A percentile compares a stretch with the other conserved stretches of the same genome.
These are phyloP conservation scores for Aspergillus intermedius DNA, from an alignment of 2,329 filamentous ascomycete genomes.

Conservation along the genomic window DNA sequence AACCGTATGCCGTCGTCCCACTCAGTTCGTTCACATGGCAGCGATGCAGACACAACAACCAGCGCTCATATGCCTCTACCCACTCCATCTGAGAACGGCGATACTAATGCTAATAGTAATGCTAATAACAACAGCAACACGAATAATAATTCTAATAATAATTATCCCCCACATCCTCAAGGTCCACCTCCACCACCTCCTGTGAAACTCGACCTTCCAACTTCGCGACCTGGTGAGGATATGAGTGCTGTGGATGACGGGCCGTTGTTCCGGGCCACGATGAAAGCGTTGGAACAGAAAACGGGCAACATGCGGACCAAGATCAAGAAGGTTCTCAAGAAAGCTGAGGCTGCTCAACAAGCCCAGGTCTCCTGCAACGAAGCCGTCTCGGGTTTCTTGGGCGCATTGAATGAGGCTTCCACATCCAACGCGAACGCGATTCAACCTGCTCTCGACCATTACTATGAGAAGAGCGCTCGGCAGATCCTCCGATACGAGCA, in stretches of 20 bases:
- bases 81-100: constrained; percentile 26
- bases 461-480: constrained; percentile 92
- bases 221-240: constrained; percentile 78
- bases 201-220: constrained; percentile 81
- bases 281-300: constrained; percentile 94
- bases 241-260: constrained; percentile 82
- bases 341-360: constrained; percentile 78
- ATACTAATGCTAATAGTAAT: constrained; percentile 6
- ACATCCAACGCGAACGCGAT: constrained; percentile 91
- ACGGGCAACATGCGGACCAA: constrained; percentile 87
- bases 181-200: constrained; percentile 26
- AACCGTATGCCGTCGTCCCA: constrained; percentile 80
- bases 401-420: constrained; percentile 78
- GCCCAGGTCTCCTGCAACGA: constrained; percentile 82
- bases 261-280: constrained; percentile 89
- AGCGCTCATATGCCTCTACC: constrained; percentile 23
- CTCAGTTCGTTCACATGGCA: constrained; percentile 76
- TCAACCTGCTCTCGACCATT: constrained; percentile 94
- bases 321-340: constrained; percentile 94
- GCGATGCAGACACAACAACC: constrained; percentile 55
- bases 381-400: constrained; percentile 72
- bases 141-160: neutral
- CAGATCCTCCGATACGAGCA: constrained; percentile 85
- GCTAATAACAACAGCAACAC: neutral
- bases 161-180: constrained; percentile 12